These are phyloP conservation scores for Stenogyne calaminthoides DNA, from an alignment of 305 asterid species.

Conservation along the genomic window DNA sequence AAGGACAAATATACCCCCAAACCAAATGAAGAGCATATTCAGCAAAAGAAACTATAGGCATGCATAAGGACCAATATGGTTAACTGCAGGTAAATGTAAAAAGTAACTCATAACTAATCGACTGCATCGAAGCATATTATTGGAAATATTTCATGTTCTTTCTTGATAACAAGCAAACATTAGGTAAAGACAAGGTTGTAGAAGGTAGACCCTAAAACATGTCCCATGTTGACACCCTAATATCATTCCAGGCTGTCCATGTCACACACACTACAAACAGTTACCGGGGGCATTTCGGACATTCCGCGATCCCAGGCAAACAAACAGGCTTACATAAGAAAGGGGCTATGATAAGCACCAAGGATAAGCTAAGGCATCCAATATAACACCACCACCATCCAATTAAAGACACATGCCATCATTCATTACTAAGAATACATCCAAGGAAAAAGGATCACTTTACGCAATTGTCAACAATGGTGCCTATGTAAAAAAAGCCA, in stretches of 20 bases:
- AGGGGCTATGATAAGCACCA: conserved; percentile 34
- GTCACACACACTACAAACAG: conserved; percentile 36
- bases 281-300: conserved; percentile 36
- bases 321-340: conserved; percentile 35
- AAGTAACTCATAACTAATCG: background rate
- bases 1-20: background rate
- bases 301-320: conserved; percentile 23
- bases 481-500: conserved; percentile 34
- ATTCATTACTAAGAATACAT: conserved; percentile 25
- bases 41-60: background rate
- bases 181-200: conserved; percentile 39
- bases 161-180: conserved; percentile 27
- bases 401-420: conserved; percentile 37
- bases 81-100: conserved; percentile 1
- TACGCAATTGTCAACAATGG: conserved; percentile 37
- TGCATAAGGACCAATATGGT: no score
- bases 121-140: background rate
- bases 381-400: conserved; percentile 37
- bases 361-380: conserved; percentile 25
- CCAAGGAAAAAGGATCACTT: conserved; percentile 26
- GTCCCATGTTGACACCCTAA: conserved; percentile 43
- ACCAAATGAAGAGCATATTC: background rate
- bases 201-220: conserved; percentile 29
- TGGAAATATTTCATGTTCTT: conserved; percentile 3
- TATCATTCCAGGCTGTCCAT: conserved; percentile 46